These are phyloP conservation scores for Talaromyces sp. DNA, from an alignment of 2,329 filamentous ascomycete species.

Conservation along the genomic window DNA sequence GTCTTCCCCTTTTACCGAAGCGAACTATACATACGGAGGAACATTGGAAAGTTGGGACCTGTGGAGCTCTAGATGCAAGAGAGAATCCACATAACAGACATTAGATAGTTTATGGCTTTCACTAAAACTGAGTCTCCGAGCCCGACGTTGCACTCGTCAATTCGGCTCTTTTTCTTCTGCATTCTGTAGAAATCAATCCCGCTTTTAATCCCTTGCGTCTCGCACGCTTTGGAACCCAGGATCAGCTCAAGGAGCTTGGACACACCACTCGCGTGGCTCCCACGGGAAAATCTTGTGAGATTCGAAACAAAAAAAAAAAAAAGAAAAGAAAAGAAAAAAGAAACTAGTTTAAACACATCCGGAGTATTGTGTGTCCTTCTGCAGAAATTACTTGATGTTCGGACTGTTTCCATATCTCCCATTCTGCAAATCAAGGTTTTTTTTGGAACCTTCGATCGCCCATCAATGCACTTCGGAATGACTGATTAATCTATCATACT, in stretches of 20 bases:
- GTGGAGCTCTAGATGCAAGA: not conserved
- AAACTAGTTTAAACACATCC: not conserved
- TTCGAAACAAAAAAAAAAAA: not conserved
- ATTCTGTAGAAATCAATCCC: no score
- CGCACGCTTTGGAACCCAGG: conserved; percentile 1
- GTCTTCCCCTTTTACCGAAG: no score
- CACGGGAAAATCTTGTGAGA: conserved; percentile 5
- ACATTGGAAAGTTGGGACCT: not conserved
- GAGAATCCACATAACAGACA: no score
- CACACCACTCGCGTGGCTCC: conserved; percentile 13
- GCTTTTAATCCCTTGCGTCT: conserved; percentile 15
- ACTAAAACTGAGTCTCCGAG: conserved; percentile 1
- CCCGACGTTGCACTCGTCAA: conserved; percentile 12
- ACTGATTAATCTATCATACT: not conserved
- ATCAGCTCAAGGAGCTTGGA: not conserved
- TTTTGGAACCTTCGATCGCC: not conserved
- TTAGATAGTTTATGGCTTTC: not conserved
- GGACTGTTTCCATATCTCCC: not conserved
- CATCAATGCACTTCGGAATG: no score
- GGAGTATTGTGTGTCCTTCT: not conserved
- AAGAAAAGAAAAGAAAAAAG: no score
- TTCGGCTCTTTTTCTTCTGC: not conserved
- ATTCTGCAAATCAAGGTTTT: not conserved
- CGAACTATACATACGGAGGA: not conserved
- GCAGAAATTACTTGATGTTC: not conserved